Evolutionary conservation across 1,284 basidiomycete species (phyloP), one percentile per base, ranked within the genome.

Genomic region (Leccinum ambiguum): DNA sequence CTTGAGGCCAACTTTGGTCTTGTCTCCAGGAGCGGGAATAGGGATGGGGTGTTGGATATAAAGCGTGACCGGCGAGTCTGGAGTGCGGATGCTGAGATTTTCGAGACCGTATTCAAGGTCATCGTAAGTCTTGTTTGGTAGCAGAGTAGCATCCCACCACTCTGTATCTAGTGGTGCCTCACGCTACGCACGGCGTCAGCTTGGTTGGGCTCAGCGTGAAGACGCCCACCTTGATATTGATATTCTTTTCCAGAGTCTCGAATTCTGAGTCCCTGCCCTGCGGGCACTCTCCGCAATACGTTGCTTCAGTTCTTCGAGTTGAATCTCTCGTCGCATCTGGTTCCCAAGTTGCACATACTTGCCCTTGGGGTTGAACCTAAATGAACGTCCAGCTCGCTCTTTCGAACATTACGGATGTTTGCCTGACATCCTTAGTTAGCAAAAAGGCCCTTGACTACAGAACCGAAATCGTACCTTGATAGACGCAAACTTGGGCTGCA

Each of bases 11-110:
- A 86, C 82, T 71, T 90, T 87, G 74, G 88, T 88, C 79, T 93
- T 94, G 70, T 97, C 96, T 10, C 86, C 87, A 5, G 95, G 94
- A 2, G 93, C 92, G 48, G 94, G 93, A 65, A 99, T 96, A 3
- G 94, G 94, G 66, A 99, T 98, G 7, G 97, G 97, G 76, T 99
- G 97, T 75, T 98, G 97, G 59, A 99, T 86, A 73, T 97, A 96
- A 58, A 94, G 84, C 18, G 93, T 95, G 67, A 99, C 92, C 0
- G 93, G 92, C 5, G 90, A 91, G 68, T 90, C 86, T 18, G 80
- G 75, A 4, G 80, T 86, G 59, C 85, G 82, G 65, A 93, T 90
- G 60, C 86, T 87, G 64, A 91, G 79, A 36, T 78, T 76, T 26
- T 82, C 77, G 43, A 89, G 71, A 39, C 88, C 89, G 48, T 83